Percentiles rank a stretch among this genome's conserved stretches.
Evolutionary conservation across 345 rosid genomes (phyloP).

Genomic region (Salix suchowensis): DNA sequence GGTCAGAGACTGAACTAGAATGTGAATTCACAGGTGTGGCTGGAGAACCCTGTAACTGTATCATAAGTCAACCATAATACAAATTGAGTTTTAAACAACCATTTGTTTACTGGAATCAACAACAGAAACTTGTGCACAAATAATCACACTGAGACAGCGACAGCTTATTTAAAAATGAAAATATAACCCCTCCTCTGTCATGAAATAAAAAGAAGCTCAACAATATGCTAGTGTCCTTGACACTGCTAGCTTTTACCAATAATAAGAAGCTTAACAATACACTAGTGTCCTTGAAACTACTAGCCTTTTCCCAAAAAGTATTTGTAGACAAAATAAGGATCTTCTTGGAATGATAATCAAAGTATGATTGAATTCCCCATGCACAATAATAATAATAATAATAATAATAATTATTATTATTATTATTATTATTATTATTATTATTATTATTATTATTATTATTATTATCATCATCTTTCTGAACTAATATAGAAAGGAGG

Average conservation of each 20-base stretch:
- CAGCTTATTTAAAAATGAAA: not conserved
- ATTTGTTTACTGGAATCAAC: not conserved
- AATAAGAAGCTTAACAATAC: not conserved
- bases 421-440: no score
- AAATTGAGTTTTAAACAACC: slow-evolving; percentile 2
- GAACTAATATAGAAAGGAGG: not conserved
- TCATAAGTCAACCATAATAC: slow-evolving; percentile 18
- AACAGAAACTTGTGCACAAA: not conserved
- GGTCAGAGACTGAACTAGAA: slow-evolving; percentile 73
- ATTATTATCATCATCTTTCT: not conserved
- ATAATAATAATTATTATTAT: no score
- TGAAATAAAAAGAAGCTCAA: not conserved
- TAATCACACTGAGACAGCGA: not conserved
- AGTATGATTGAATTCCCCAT: not conserved
- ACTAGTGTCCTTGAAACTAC: not conserved
- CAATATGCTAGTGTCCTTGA: not conserved
- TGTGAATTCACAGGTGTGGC: slow-evolving; percentile 72
- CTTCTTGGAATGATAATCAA: not conserved
- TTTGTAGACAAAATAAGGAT: not conserved
- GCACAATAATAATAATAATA: not conserved
- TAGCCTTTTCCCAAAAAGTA: not conserved
- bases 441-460: no score
- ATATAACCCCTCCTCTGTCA: not conserved
- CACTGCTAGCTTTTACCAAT: not conserved
- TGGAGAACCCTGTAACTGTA: slow-evolving; percentile 63